phyloP scores from a whole-genome alignment of 2,329 filamentous ascomycete genomes.

The Pseudocercospora musae region DNA sequence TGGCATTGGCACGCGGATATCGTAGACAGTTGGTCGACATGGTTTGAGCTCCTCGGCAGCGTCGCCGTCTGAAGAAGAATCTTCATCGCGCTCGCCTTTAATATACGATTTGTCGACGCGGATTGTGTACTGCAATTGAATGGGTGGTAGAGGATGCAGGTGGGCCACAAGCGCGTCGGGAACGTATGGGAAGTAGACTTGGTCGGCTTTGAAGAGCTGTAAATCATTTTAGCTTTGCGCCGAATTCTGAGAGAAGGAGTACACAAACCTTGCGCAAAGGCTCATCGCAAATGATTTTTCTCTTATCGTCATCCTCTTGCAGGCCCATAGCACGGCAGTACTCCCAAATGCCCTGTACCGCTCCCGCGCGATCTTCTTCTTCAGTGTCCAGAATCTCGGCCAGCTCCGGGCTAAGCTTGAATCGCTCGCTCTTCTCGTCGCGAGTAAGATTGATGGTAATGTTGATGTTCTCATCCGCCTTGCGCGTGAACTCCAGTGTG shows the following conservation, averaged over 20 bases:
- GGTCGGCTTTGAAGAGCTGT: constrained; percentile 68
- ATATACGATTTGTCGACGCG: constrained; percentile 68
- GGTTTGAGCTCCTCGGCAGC: constrained; percentile 22
- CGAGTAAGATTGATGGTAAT: constrained; percentile 81
- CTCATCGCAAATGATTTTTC: constrained; percentile 87
- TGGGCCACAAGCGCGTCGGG: constrained; percentile 70
- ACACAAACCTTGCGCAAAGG: constrained; percentile 67
- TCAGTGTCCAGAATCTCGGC: constrained; percentile 81
- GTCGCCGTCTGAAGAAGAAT: constrained; percentile 40
- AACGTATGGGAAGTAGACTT: constrained; percentile 81
- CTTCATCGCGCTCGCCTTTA: constrained; percentile 64
- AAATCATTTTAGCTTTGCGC: constrained; percentile 1
- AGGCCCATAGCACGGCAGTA: constrained; percentile 83
- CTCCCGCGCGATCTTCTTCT: constrained; percentile 82
- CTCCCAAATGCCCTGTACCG: constrained; percentile 90
- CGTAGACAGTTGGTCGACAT: constrained; percentile 79
- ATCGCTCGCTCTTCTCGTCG: constrained; percentile 83
- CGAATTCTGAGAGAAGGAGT: not conserved
- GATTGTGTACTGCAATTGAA: constrained; percentile 87
- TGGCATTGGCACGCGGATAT: constrained; percentile 76
- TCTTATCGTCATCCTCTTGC: constrained; percentile 92
- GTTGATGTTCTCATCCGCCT: constrained; percentile 88
- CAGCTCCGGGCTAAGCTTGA: constrained; percentile 71
- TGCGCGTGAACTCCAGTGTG: constrained; percentile 84
- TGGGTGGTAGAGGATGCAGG: constrained; percentile 72